Percentiles rank a stretch among this genome's conserved stretches.
Conservation (phyloP, 2,329 filamentous ascomycete species). For the Thermothelomyces thermophilus region DNA sequence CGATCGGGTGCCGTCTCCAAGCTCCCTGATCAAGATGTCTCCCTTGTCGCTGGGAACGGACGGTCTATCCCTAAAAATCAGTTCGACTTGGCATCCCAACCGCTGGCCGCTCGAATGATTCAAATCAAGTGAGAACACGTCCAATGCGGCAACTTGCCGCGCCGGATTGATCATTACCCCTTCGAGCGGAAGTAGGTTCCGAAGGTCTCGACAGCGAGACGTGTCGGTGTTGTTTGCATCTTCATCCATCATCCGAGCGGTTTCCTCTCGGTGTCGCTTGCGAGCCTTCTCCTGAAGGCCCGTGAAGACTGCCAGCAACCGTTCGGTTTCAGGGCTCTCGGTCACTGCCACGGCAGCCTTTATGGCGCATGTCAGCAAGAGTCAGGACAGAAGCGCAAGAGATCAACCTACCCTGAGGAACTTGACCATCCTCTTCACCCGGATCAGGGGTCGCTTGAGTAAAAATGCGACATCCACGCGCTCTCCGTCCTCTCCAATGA, state of each 20-base stretch:
- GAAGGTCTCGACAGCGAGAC: slow-evolving; percentile 69
- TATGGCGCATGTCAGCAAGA: slow-evolving; percentile 27
- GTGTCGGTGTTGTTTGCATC: slow-evolving; percentile 79
- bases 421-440: slow-evolving; percentile 81
- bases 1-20: slow-evolving; percentile 62
- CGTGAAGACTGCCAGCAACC: slow-evolving; percentile 59
- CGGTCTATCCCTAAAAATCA: slow-evolving; percentile 76
- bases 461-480: slow-evolving; percentile 91
- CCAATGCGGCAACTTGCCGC: slow-evolving; percentile 80
- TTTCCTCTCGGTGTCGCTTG: slow-evolving; percentile 55
- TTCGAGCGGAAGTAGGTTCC: slow-evolving; percentile 65
- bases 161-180: slow-evolving; percentile 66
- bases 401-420: slow-evolving; percentile 58
- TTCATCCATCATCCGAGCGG: slow-evolving; percentile 72
- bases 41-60: slow-evolving; percentile 61
- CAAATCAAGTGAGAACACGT: slow-evolving; percentile 80
- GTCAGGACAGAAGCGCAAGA: slow-evolving; percentile 1
- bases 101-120: slow-evolving; percentile 85
- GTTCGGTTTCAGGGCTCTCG: slow-evolving; percentile 47
- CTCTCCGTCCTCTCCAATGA: slow-evolving; percentile 70
- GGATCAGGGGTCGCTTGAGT: slow-evolving; percentile 78
- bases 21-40: slow-evolving; percentile 87
- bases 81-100: slow-evolving; percentile 80
- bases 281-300: slow-evolving; percentile 70
- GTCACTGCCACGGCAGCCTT: slow-evolving; percentile 53